These are phyloP conservation scores for Crithidia bombi DNA, from an alignment of 208 protist species.

Conservation along the genomic window DNA sequence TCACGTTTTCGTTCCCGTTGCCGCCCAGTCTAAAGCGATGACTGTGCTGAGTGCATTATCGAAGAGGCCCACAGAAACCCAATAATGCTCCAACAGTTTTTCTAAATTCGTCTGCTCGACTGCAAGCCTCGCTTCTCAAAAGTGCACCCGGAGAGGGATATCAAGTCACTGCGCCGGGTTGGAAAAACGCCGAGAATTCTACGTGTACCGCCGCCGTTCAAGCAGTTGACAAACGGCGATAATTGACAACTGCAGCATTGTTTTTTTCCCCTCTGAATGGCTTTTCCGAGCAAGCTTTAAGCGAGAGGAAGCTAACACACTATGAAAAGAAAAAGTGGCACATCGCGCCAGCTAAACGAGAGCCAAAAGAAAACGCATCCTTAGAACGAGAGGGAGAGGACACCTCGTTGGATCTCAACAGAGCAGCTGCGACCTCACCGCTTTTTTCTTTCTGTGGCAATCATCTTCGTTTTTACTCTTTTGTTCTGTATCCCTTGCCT, in stretches of 20 bases:
- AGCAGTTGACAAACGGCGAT: background rate
- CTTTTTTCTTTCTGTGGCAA: background rate
- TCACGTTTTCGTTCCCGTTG: constrained; percentile 48
- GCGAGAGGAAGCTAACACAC: too few relatives aligned
- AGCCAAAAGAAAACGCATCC: too few relatives aligned
- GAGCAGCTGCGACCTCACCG: too few relatives aligned
- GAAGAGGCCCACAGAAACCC: background rate
- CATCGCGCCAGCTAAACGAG: too few relatives aligned
- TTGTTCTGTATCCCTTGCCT: background rate
- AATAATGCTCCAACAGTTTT: background rate
- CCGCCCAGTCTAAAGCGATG: constrained; percentile 23
- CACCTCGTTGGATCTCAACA: background rate
- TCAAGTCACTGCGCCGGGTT: background rate
- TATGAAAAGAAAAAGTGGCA: too few relatives aligned
- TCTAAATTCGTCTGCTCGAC: background rate
- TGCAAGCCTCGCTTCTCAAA: background rate
- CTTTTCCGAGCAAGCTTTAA: too few relatives aligned
- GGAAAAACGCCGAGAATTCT: too few relatives aligned
- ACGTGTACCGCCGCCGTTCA: background rate
- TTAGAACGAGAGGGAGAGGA: background rate
- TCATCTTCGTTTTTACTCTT: background rate
- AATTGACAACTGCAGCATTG: too few relatives aligned
- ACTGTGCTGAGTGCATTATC: constrained; percentile 16
- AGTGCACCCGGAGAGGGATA: background rate
- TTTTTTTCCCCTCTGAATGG: too few relatives aligned